These are phyloP conservation scores for Krasilnikovozyma curviuscula DNA, from an alignment of 768 basidiomycete species.

Conservation along the genomic window DNA sequence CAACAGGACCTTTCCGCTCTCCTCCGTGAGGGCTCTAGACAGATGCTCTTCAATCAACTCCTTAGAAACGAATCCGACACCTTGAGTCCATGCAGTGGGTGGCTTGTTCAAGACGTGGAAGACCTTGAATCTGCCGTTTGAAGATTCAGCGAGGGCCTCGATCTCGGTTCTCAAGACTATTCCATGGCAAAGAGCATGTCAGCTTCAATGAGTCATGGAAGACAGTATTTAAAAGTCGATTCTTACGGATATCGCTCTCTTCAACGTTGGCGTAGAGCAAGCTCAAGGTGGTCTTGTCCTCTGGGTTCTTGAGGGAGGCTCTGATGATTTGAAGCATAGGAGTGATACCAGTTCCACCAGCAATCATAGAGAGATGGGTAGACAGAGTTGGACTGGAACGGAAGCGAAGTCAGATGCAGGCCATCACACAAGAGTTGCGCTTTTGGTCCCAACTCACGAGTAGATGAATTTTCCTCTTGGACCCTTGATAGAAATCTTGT, in stretches of 20 bases:
- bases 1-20: constrained; percentile 65
- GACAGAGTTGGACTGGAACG: constrained; percentile 39
- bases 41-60: constrained; percentile 71
- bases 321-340: constrained; percentile 51
- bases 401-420: too few relatives aligned
- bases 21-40: constrained; percentile 32
- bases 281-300: constrained; percentile 58
- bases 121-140: constrained; percentile 5
- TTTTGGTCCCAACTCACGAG: constrained; percentile 20
- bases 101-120: constrained; percentile 78
- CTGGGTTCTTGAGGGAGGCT: constrained; percentile 73
- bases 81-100: constrained; percentile 65
- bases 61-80: constrained; percentile 79
- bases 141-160: neutral
- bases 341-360: constrained; percentile 94
- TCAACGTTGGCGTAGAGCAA: constrained; percentile 96
- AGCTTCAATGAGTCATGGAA: neutral
- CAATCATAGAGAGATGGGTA: constrained; percentile 83
- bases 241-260: constrained; percentile 56
- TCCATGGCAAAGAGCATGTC: neutral
- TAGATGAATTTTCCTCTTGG: constrained; percentile 93
- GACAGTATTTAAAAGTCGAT: neutral
- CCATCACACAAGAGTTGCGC: too few relatives aligned
- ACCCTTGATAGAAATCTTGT: constrained; percentile 77
- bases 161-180: neutral